phyloP scores from a whole-genome alignment of 208 protist genomes.

The Herpetomonas tarakana region DNA sequence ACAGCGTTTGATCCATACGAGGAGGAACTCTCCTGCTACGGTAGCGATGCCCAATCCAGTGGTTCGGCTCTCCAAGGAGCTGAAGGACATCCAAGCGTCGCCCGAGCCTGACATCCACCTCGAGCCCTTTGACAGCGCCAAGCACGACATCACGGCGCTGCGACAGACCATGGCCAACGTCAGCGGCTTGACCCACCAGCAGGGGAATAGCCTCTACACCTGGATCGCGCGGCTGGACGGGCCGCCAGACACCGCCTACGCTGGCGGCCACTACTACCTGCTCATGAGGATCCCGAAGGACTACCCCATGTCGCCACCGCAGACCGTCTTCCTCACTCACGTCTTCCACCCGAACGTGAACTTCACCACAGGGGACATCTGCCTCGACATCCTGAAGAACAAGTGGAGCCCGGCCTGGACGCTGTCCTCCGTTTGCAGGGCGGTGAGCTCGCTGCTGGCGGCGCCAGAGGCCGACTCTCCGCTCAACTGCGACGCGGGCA shows the following conservation, averaged over 20 bases:
- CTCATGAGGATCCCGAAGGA: constrained; percentile 64
- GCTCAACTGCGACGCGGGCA: constrained; percentile 93
- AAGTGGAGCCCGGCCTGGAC: constrained; percentile 91
- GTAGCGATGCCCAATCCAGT: constrained; percentile 34
- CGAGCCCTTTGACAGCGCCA: constrained; percentile 22
- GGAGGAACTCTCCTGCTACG: too few relatives aligned
- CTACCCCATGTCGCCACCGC: constrained; percentile 87
- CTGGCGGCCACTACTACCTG: constrained; percentile 64
- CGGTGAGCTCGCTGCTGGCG: constrained; percentile 70
- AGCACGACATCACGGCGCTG: not conserved
- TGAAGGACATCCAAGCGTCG: constrained; percentile 37
- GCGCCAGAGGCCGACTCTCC: constrained; percentile 79
- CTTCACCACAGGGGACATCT: constrained; percentile 84
- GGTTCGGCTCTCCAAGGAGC: constrained; percentile 54
- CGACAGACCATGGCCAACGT: not conserved
- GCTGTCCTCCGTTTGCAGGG: constrained; percentile 77
- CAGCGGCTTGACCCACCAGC: constrained; percentile 2
- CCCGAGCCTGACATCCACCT: constrained; percentile 55
- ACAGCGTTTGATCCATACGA: too few relatives aligned
- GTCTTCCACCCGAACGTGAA: constrained; percentile 93
- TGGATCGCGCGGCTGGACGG: constrained; percentile 72
- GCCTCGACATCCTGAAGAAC: constrained; percentile 90
- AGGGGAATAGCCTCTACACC: constrained; percentile 29
- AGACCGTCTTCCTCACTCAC: constrained; percentile 70
- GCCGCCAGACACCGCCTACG: constrained; percentile 79